phyloP scores from a whole-genome alignment of 352 stramenopile genomes.

The Phytophthora lateralis region DNA sequence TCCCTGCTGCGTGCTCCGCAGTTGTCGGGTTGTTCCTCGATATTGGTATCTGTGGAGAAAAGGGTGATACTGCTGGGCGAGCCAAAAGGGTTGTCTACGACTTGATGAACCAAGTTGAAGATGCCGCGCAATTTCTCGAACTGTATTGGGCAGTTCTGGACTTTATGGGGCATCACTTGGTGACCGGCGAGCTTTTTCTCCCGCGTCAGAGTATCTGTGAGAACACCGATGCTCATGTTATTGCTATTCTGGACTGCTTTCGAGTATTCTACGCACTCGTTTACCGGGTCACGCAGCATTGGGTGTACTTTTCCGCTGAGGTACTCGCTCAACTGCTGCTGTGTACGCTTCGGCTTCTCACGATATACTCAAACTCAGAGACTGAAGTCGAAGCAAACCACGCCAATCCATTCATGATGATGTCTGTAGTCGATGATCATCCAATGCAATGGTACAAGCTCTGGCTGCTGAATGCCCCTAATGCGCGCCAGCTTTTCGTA shows the following conservation, averaged over 20 bases:
- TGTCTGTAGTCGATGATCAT: constrained; percentile 40
- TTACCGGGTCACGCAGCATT: constrained; percentile 44
- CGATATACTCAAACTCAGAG: constrained; percentile 38
- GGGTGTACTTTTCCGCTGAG: constrained; percentile 62
- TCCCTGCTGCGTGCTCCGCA: constrained; percentile 32
- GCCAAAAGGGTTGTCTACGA: constrained; percentile 46
- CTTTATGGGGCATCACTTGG: constrained; percentile 39
- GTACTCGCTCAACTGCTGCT: constrained; percentile 44
- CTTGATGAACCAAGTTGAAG: constrained; percentile 50
- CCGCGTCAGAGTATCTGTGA: constrained; percentile 23
- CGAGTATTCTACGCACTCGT: constrained; percentile 50
- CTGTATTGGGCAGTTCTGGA: constrained; percentile 57
- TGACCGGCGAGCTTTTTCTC: constrained; percentile 34
- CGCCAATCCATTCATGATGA: constrained; percentile 29
- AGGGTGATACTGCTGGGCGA: constrained; percentile 10
- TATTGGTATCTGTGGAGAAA: constrained; percentile 7
- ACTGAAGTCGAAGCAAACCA: constrained; percentile 30
- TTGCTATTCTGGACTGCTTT: constrained; percentile 43
- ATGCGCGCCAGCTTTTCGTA: constrained; percentile 40
- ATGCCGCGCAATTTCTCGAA: constrained; percentile 52
- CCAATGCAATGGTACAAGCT: constrained; percentile 48
- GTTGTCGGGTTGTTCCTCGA: constrained; percentile 48
- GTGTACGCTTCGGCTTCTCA: constrained; percentile 52
- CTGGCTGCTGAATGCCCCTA: constrained; percentile 55
- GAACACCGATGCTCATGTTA: not conserved